Percentiles rank a stretch among this genome's conserved stretches.
These are phyloP conservation scores for Neospermospora avenae DNA, from an alignment of 2,329 filamentous ascomycete species.

Conservation along the genomic window DNA sequence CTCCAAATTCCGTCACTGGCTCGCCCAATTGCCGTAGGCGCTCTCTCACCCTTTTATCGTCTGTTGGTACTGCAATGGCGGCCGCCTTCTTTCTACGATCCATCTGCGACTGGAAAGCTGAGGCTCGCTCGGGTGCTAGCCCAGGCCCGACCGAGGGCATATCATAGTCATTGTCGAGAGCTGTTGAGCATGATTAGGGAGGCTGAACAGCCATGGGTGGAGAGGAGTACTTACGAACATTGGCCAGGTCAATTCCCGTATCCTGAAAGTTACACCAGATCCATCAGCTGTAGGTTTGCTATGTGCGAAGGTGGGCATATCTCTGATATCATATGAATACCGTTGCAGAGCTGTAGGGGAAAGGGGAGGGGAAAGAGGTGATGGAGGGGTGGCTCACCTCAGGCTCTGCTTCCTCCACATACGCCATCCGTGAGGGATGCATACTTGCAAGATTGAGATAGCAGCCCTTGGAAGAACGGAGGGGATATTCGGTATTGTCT, in stretches of 20 bases:
- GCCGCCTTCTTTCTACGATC: constrained; percentile 87
- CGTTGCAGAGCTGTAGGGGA: constrained; percentile 23
- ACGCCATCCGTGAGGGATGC: constrained; percentile 88
- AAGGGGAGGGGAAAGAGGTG: constrained; percentile 14
- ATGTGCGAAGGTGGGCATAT: constrained; percentile 14
- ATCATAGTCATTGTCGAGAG: constrained; percentile 75
- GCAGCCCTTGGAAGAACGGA: background rate
- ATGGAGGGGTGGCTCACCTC: constrained; percentile 51
- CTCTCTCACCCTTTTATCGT: constrained; percentile 80
- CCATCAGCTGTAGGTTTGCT: constrained; percentile 26
- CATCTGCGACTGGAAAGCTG: constrained; percentile 58
- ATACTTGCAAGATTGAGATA: constrained; percentile 37
- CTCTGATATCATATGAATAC: constrained; percentile 36
- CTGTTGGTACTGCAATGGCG: constrained; percentile 87
- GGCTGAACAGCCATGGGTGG: constrained; percentile 26
- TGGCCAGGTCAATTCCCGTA: constrained; percentile 55
- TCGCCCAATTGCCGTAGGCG: constrained; percentile 84
- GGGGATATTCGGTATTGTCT: background rate
- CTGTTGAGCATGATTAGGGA: constrained; percentile 35
- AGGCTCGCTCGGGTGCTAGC: constrained; percentile 35
- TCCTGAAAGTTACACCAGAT: constrained; percentile 30
- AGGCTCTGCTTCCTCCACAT: constrained; percentile 78
- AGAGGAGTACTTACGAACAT: constrained; percentile 53
- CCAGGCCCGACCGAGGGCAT: constrained; percentile 34
- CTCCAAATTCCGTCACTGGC: constrained; percentile 90